Base-by-base conservation (phyloP, 768 basidiomycete species). In the Strobilomyces echinocephalus region DNA sequence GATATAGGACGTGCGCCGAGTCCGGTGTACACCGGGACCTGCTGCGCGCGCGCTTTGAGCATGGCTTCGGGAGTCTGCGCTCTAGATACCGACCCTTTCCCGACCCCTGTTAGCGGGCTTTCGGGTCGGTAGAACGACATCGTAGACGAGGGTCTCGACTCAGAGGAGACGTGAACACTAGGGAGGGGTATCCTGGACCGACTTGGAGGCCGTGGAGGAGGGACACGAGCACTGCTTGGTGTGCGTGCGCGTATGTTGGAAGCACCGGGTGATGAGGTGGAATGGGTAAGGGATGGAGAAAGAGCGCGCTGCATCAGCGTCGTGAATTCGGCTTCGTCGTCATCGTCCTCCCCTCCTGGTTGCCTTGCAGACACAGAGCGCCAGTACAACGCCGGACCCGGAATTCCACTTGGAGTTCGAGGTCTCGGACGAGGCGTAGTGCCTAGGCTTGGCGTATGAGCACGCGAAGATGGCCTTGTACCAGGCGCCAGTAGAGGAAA, bases 141-240 rank as follows among this genome's bases (percentile, higher is more conserved):
- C 7, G 86, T 78, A 2, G 88, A 83, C 1, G 79, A 77, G 1
- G 89, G 85, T 33, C 88, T 77, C 18, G 88, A 89, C 9, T 83
- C 80, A 5, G 83, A 79, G 3, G 81, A 81, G 38, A 88, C 71
- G 50, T 87, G 84, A 3, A 91, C 74, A 57, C 78, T 84, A 8
- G 90, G 89, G 24, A 90, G 77, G 20, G 89, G 89, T 52, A 92
- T 90, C 81, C 82, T 86, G 6, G 91, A 92, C 50, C 87, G 80
- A 62, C 89, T 90, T 2, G 89, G 88, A 28, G 89, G 89, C 33
- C 89, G 79, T 11, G 83, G 79, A 28, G 82, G 81, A 63, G 83
- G 85, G 14, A 68, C 60, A 42, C 66, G 72, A 30, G 72, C 45
- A 64, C 73, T 67, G 26, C 69, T 69, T 2, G 81, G 79, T 20